Evolutionary conservation across 108 stramenopile species (phyloP), one percentile per base, ranked within the genome.

Genomic region (Stephanodiscus minutulus): DNA sequence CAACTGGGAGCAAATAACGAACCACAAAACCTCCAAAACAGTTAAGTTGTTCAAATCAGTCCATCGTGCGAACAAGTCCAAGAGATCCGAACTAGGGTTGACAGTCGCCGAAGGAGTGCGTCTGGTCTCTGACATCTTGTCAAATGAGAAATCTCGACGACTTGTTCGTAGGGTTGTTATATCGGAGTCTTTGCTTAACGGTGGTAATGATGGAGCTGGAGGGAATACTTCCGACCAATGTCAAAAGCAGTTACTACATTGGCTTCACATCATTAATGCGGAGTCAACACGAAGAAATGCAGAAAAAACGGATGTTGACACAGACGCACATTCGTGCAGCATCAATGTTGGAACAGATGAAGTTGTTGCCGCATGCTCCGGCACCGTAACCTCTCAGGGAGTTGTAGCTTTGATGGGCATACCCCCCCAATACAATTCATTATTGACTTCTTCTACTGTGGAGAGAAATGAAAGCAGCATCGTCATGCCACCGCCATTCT

Each of bases 101-200:
- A 92, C 91, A 9, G 79, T 95, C 12, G 88, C 90, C 11, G 94
- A 95, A 74, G 94, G 94, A 66, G 85, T 88, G 31, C 79, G 90
- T 39, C 88, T 90, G 41, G 84, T 95, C 5, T 80, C 89, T 62
- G 94, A 95, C 58, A 70, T 92, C 41, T 70, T 95, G 18, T 62
- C 87, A 33, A 83, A 91, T 71, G 85, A 83, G 12, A 31, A 71
- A 53, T 91, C 90, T 10, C 33, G 74, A 33, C 63, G 63, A 15
- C 73, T 92, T 57, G 82, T 92, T 22, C 81, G 70, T 54, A 83
- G 79, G 53, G 67, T 95, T 52, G 39, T 95, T 15, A 83, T 95
- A n/a, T 83, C 86, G 3, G 63, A 67, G 33, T 76, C 82, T 11
- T 62, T 83, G 15, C 53, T 71, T 18, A 52, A 57, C 11, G 63